phyloP scores from a whole-genome alignment of 208 protist species.

The Trypanosoma vivax region DNA sequence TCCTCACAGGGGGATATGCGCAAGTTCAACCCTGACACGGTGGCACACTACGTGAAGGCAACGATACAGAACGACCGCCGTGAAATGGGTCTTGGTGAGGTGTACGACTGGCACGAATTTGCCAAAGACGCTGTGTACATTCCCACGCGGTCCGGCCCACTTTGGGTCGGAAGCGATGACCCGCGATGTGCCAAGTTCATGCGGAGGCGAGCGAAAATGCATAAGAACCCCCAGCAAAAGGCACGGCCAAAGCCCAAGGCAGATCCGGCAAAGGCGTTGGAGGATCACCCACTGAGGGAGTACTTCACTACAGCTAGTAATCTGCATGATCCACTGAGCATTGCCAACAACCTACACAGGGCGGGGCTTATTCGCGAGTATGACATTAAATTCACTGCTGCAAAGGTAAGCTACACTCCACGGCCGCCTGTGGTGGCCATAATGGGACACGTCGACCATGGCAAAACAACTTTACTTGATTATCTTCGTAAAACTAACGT shows the following conservation, averaged over 20 bases:
- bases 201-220: conserved; percentile 76
- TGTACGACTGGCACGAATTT: conserved; percentile 86
- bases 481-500: conserved; percentile 91
- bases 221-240: conserved; percentile 71
- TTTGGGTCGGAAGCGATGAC: conserved; percentile 86
- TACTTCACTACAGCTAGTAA: conserved; percentile 85
- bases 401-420: conserved; percentile 63
- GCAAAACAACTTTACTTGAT: conserved; percentile 97
- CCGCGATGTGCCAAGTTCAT: conserved; percentile 71
- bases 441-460: conserved; percentile 99
- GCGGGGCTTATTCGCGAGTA: conserved; percentile 73
- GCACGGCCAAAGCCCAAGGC: conserved; percentile 60
- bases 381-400: conserved; percentile 80
- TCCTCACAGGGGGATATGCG: conserved; percentile 63
- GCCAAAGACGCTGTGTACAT: conserved; percentile 84
- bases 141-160: conserved; percentile 66
- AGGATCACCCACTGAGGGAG: conserved; percentile 79
- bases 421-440: conserved; percentile 95
- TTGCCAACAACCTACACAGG: conserved; percentile 70
- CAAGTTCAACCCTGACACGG: conserved; percentile 74
- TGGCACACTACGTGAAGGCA: conserved; percentile 83
- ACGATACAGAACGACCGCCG: conserved; percentile 86
- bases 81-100: conserved; percentile 78
- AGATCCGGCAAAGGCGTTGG: conserved; percentile 65
- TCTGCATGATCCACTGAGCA: conserved; percentile 69